A percentile compares a stretch with the other conserved stretches of the same genome.
phyloP scores from a whole-genome alignment of 176 grass and related monocot genomes.

The Microstegium vimineum region DNA sequence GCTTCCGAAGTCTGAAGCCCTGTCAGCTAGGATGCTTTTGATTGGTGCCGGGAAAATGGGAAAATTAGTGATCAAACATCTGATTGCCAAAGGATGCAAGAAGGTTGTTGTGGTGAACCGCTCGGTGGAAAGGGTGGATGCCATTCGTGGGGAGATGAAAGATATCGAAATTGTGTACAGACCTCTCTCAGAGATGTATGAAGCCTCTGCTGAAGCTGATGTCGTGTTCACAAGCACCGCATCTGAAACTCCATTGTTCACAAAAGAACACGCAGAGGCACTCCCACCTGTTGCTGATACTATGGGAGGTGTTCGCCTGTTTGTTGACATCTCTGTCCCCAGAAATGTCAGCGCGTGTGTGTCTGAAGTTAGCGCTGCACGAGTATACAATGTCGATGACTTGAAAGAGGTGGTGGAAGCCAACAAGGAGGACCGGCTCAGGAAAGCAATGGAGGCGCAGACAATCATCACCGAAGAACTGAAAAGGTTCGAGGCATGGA shows the following conservation, averaged over 20 bases:
- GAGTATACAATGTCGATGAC: conserved; percentile 81
- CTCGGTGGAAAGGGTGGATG: conserved; percentile 79
- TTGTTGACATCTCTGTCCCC: conserved; percentile 84
- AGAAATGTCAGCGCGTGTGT: conserved; percentile 75
- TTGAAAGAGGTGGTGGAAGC: conserved; percentile 91
- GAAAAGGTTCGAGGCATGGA: conserved; percentile 73
- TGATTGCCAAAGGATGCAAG: conserved; percentile 85
- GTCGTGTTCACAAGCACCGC: conserved; percentile 80
- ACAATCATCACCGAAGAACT: conserved; percentile 72
- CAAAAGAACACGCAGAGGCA: conserved; percentile 44
- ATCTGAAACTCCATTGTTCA: conserved; percentile 76
- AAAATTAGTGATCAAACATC: conserved; percentile 85
- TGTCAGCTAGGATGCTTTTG: conserved; percentile 74
- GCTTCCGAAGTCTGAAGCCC: conserved; percentile 48
- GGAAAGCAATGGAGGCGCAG: conserved; percentile 84
- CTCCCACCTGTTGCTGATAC: conserved; percentile 47
- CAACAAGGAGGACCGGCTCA: conserved; percentile 73
- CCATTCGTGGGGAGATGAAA: conserved; percentile 69
- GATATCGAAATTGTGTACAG: conserved; percentile 78
- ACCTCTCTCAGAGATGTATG: conserved; percentile 71
- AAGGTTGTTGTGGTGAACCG: conserved; percentile 81
- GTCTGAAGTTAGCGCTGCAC: conserved; percentile 35
- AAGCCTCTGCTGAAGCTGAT: conserved; percentile 65
- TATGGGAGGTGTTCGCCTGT: conserved; percentile 55
- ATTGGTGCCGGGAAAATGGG: conserved; percentile 91